Base-by-base conservation (phyloP, 2,329 filamentous ascomycete genomes). In the Pyrenophora teres region DNA sequence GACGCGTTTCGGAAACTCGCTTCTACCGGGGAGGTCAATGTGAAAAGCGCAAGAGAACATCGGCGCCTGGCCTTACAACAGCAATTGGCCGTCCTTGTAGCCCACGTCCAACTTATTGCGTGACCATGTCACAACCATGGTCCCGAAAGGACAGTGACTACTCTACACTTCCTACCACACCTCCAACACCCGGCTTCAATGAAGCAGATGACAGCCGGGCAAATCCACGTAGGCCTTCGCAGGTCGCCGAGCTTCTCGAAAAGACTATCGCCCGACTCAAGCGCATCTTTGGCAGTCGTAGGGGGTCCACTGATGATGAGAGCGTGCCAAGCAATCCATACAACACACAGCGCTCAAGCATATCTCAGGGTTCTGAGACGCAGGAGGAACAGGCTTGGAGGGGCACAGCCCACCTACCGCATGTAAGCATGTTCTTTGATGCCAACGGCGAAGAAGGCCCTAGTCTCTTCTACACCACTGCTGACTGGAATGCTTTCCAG, bases 401-500 rank as follows among this genome's bases (percentile, higher is more conserved):
- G 18, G 46, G 50, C 4, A 13, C 32, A 23, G 41, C 31, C 32
- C 10, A 21, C 30, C 33, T 53, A 23, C 50, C 50, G 8, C 48
- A 45, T 44, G 50, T 53, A 50, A 53, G 50, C 31, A 23, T 40
- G 10, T 23, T 37, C 40, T 40, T 40, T 16, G 45, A 53, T 27
- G 12, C 37, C 8, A 49, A 31, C 35, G 46, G 50, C 45, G 40
- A 53, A 35, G 35, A 40, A 23, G 50, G 45, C 16, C 48, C 46
- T 41, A 44, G 50, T 30, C 35, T 30, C 40, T 53, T 49, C 36
- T 49, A 53, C 40, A 35, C 15, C 45, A 53, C 50, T 32, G 36
- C 46, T 50, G 31, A 53, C 45, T 53, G 45, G 46, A 23, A 40
- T 15, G 18, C 35, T 10, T 49, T 53, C 31, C 36, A 53, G 50